Evolutionary conservation across 345 rosid species (phyloP).

Genomic region (Populus pruinosa): DNA sequence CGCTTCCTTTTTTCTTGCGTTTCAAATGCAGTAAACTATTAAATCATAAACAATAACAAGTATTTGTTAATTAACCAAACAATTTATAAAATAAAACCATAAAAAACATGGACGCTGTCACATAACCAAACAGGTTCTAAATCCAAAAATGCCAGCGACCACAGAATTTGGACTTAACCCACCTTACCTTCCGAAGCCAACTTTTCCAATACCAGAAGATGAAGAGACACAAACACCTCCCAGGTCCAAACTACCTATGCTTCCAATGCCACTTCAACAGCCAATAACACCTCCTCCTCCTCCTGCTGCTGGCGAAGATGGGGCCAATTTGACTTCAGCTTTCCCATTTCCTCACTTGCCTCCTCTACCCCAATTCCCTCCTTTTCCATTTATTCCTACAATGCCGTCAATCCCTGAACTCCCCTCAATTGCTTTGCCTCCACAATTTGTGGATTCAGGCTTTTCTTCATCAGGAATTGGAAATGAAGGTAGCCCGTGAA

Average conservation of each 20-base stretch:
- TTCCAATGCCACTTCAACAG: neutral
- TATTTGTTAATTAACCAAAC: too few species aligned
- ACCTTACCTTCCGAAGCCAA: neutral
- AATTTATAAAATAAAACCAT: too few species aligned
- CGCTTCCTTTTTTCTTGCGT: too few species aligned
- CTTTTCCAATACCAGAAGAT: neutral
- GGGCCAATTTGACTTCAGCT: neutral
- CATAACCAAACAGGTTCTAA: neutral
- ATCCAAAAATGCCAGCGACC: neutral
- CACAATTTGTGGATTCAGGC: neutral
- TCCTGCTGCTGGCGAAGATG: neutral
- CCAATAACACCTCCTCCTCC: neutral
- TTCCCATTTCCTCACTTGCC: constrained; percentile 13
- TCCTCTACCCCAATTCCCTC: constrained; percentile 11
- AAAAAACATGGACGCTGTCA: too few species aligned
- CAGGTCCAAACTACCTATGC: neutral
- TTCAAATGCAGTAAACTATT: too few species aligned
- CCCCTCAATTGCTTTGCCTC: neutral
- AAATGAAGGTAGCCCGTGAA: neutral
- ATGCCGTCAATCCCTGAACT: constrained; percentile 3
- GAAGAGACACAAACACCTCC: neutral
- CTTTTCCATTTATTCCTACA: constrained; percentile 17
- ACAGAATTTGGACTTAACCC: neutral
- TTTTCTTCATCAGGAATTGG: neutral
- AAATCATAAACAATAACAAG: too few species aligned